phyloP scores from a whole-genome alignment of 2,329 filamentous ascomycete genomes.

The Neonectria sp. region DNA sequence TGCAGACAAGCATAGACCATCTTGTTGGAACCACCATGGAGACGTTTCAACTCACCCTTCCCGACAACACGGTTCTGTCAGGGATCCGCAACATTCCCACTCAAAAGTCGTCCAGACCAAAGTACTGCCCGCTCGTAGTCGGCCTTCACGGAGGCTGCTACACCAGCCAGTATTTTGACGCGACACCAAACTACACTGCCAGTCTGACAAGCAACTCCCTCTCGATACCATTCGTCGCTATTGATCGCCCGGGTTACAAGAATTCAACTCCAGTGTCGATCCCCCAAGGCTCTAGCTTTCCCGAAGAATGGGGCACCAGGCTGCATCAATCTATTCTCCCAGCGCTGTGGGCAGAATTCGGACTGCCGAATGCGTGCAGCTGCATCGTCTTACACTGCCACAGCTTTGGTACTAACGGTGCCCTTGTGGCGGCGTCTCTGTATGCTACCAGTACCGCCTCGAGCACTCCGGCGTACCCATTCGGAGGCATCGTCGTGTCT shows the following conservation, averaged over 20 bases:
- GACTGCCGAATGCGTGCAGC: slow-evolving; percentile 32
- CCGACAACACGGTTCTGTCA: slow-evolving; percentile 29
- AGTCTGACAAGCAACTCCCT: slow-evolving; percentile 32
- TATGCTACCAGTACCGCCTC: slow-evolving; percentile 17
- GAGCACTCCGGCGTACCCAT: slow-evolving; percentile 23
- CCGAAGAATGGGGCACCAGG: slow-evolving; percentile 34
- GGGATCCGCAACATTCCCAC: slow-evolving; percentile 37
- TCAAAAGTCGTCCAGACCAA: slow-evolving; percentile 13
- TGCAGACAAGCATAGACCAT: neutral
- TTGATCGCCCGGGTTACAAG: slow-evolving; percentile 41
- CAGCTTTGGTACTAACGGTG: slow-evolving; percentile 39
- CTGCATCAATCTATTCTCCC: slow-evolving; percentile 39
- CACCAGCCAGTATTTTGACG: slow-evolving; percentile 41
- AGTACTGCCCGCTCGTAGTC: slow-evolving; percentile 36
- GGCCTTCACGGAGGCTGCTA: slow-evolving; percentile 42
- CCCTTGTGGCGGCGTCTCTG: slow-evolving; percentile 35
- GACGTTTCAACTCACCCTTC: slow-evolving; percentile 30
- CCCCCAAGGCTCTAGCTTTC: slow-evolving; percentile 37
- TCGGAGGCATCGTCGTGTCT: slow-evolving; percentile 36
- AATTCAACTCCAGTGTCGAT: slow-evolving; percentile 34
- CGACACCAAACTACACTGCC: slow-evolving; percentile 32
- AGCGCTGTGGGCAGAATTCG: slow-evolving; percentile 35
- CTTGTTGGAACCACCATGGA: no score
- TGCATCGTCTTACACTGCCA: slow-evolving; percentile 38
- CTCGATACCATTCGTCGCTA: slow-evolving; percentile 38